Evolutionary conservation across 345 rosid species (phyloP), one percentile per base, ranked within the genome.

Genomic region (Salix dunnii): DNA sequence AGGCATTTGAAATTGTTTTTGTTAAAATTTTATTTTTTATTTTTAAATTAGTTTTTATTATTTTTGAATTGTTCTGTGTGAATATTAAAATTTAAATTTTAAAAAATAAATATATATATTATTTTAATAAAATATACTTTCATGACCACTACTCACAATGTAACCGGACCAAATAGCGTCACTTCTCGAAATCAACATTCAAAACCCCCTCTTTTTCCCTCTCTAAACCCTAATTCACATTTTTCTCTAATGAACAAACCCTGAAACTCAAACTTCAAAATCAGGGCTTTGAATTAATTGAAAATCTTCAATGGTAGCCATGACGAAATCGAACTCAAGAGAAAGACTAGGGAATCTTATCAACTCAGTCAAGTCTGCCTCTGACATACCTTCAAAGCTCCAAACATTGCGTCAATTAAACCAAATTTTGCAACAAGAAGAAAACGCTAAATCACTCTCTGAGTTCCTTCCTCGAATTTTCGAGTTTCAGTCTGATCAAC

Each of bases 401-500:
- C 83, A 89, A 49, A 82, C 72, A 65, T 84, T 91, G 82, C 89
- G 92, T 61, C 85, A 81, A 63, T 72, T 95, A 69, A 88, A 83
- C 83, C 87, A 77, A 60, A 78, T 81, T 71, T 86, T 92, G 80
- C 80, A 81, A 30, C 79, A 79, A 65, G 88, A 88, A 40, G 87
- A 70, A 30, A 76, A 81, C 43, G 74, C 85, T 36, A 78, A 58
- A 74, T 75, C 81, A 27, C 81, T 90, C 69, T 84, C 90, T 5
- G 91, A 88, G 86, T 78, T 90, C 74, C 90, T 95, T 73, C 93
- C 97, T 86, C 85, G 74, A 71, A 85, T 93, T 64, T 91, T 90
- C 74, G 92, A 95, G 73, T 89, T 93, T 48, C 90, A 84, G 71
- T 78, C 92, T 31, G 96, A 94, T 77, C 85, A 79, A 13, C 85